Evolutionary conservation across 2,329 filamentous ascomycete species (phyloP).

Genomic region (Fusarium dimerum): DNA sequence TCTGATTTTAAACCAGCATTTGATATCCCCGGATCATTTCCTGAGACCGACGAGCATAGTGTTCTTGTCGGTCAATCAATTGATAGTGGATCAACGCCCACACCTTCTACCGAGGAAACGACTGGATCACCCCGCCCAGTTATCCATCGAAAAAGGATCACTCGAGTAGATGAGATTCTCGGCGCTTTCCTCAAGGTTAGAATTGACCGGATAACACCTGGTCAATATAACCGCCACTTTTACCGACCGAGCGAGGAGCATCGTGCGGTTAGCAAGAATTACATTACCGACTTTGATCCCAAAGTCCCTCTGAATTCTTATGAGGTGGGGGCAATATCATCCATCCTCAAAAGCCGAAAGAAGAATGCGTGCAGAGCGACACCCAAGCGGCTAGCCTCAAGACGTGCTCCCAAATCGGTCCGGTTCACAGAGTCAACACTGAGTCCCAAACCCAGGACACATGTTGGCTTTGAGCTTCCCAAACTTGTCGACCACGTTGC

Average conservation of each 20-base stretch:
- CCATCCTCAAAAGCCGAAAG: conserved; percentile 32
- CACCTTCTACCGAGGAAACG: background rate
- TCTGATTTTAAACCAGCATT: conserved; percentile 17
- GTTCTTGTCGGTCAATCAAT: background rate
- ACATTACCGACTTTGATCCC: conserved; percentile 22
- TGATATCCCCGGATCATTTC: conserved; percentile 31
- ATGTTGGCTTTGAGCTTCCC: conserved; percentile 28
- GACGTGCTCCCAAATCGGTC: conserved; percentile 29
- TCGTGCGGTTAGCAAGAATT: conserved; percentile 16
- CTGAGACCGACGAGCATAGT: conserved; percentile 20
- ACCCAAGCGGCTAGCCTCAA: conserved; percentile 29
- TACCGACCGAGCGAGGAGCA: conserved; percentile 23
- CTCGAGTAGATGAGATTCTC: conserved; percentile 10
- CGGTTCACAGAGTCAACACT: conserved; percentile 32
- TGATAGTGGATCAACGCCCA: too few relatives aligned
- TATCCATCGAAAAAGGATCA: conserved; percentile 2
- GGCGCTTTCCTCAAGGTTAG: conserved; percentile 12
- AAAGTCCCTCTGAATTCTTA: conserved; percentile 18
- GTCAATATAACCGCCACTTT: conserved; percentile 19
- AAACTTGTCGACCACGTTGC: conserved; percentile 10
- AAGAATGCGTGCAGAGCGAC: conserved; percentile 14
- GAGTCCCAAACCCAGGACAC: conserved; percentile 28
- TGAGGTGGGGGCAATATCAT: conserved; percentile 24
- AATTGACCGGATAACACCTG: conserved; percentile 16
- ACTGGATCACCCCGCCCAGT: conserved; percentile 3